phyloP scores from a whole-genome alignment of 2,329 filamentous ascomycete genomes.

The Ilyonectria sp. region DNA sequence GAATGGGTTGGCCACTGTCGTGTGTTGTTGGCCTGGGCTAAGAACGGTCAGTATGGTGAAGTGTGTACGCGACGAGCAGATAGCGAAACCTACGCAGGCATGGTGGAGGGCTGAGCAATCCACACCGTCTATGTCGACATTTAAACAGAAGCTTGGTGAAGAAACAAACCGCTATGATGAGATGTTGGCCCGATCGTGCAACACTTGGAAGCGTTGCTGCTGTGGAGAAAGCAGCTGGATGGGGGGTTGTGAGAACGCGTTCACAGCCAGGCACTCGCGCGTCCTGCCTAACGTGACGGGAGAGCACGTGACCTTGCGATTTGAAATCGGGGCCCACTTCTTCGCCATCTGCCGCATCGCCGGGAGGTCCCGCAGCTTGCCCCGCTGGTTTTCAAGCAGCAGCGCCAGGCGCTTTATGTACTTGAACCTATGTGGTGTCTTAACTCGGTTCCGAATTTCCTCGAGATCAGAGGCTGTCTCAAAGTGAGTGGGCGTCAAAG shows the following conservation, averaged over 20 bases:
- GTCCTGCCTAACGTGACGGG: constrained; percentile 44
- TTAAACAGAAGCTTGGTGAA: constrained; percentile 24
- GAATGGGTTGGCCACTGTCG: constrained; percentile 81
- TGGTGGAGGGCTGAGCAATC: constrained; percentile 45
- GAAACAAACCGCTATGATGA: background rate
- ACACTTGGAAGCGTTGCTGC: constrained; percentile 2
- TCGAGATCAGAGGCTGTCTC: no score
- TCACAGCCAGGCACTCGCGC: constrained; percentile 44
- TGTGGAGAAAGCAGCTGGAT: constrained; percentile 2
- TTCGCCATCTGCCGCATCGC: constrained; percentile 6
- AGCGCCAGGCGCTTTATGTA: background rate
- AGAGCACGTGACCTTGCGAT: constrained; percentile 48
- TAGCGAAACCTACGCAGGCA: constrained; percentile 59
- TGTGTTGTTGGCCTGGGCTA: constrained; percentile 79
- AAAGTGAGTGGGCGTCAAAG: no score
- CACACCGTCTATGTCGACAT: constrained; percentile 44
- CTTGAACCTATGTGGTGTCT: background rate
- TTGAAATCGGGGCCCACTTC: constrained; percentile 26
- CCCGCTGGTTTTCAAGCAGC: constrained; percentile 28
- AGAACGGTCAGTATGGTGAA: constrained; percentile 36
- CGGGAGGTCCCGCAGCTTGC: constrained; percentile 32
- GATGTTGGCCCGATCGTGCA: background rate
- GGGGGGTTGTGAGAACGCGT: constrained; percentile 37
- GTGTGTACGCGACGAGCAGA: background rate
- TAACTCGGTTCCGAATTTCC: no score